Evolutionary conservation across 2,329 filamentous ascomycete species (phyloP), one percentile per base, ranked within the genome.

Genomic region (Aureobasidium melanogenum): DNA sequence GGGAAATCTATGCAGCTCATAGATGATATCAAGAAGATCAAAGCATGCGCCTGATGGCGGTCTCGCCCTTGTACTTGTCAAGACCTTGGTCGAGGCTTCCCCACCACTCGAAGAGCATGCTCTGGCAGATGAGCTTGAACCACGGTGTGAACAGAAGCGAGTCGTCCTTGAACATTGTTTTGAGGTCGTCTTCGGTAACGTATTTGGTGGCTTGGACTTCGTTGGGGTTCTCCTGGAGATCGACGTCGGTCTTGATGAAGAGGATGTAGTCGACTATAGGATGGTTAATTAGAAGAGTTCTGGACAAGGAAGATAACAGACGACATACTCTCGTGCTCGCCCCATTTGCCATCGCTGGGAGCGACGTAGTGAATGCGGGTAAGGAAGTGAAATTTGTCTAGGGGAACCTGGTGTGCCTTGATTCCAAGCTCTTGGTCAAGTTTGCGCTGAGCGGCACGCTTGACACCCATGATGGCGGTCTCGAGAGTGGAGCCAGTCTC

Each of bases 41-140:
- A 17, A 61, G 60, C 93, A 97, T 97, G 67, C 93, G 86, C 68
- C 91, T 87, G 70, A 97, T 96, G 72, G 88, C 81, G 72, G 86
- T 84, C 80, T 97, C 92, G 72, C 91, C 87, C 76, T 85, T 82
- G 77, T 93, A 96, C 77, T 89, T 88, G 63, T 95, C 88, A 67
- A 97, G 80, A 10, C 88, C 89, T 26, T 83, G 79, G 68, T 94
- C 87, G 61, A 97, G 83, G 76, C 89, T 86, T 71, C 86, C 80
- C 94, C 94, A 99, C 94, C 94, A 99, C 75, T 97, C 88, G 70
- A 96, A 99, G 44, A 99, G 84, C 89, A 97, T 92, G 52, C 90
- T 91, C 75, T 97, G 83, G 82, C 94, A 99, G 71, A 99, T 97
- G 67, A 99, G 86, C 82, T 96, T 96, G 81, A 99, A 99, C 94